Evolutionary conservation across 495 filamentous ascomycete genomes (phyloP).

Genomic region (Aspergillus cristatus): DNA sequence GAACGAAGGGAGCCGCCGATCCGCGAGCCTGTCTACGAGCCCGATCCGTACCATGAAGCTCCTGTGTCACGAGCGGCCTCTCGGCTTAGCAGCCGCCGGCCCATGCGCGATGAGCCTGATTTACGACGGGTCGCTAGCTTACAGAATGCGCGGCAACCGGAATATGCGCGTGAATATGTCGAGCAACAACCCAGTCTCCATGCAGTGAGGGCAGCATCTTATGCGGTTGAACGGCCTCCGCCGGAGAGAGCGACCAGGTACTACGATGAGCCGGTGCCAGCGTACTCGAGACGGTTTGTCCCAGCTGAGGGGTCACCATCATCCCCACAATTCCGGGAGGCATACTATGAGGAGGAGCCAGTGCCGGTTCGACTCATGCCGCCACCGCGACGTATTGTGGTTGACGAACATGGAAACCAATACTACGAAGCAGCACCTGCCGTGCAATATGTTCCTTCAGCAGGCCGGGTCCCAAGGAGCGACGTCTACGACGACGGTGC

Average conservation of each 20-base stretch:
- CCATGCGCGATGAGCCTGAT: slow-evolving; percentile 46
- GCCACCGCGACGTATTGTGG: slow-evolving; percentile 51
- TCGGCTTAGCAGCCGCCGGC: slow-evolving; percentile 27
- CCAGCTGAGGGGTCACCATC: slow-evolving; percentile 50
- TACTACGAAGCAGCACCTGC: slow-evolving; percentile 53
- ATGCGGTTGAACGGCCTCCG: slow-evolving; percentile 45
- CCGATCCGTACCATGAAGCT: slow-evolving; percentile 26
- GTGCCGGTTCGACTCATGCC: slow-evolving; percentile 41
- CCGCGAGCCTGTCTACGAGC: slow-evolving; percentile 26
- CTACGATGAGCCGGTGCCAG: slow-evolving; percentile 46
- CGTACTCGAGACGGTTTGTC: slow-evolving; percentile 33
- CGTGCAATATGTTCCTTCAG: slow-evolving; percentile 41
- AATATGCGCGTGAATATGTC: slow-evolving; percentile 39
- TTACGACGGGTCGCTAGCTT: slow-evolving; percentile 51
- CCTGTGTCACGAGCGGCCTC: slow-evolving; percentile 29
- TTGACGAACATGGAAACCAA: slow-evolving; percentile 63
- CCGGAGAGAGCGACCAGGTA: slow-evolving; percentile 39
- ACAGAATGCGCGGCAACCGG: slow-evolving; percentile 41
- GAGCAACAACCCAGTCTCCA: slow-evolving; percentile 33
- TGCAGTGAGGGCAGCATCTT: slow-evolving; percentile 49
- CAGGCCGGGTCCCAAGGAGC: slow-evolving; percentile 22
- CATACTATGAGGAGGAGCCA: slow-evolving; percentile 31
- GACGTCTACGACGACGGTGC: slow-evolving; percentile 32
- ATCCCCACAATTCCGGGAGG: slow-evolving; percentile 43
- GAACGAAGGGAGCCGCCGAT: slow-evolving; percentile 25